Evolutionary conservation across 176 grass and related monocot species (phyloP).

Genomic region (Otatea glauca): DNA sequence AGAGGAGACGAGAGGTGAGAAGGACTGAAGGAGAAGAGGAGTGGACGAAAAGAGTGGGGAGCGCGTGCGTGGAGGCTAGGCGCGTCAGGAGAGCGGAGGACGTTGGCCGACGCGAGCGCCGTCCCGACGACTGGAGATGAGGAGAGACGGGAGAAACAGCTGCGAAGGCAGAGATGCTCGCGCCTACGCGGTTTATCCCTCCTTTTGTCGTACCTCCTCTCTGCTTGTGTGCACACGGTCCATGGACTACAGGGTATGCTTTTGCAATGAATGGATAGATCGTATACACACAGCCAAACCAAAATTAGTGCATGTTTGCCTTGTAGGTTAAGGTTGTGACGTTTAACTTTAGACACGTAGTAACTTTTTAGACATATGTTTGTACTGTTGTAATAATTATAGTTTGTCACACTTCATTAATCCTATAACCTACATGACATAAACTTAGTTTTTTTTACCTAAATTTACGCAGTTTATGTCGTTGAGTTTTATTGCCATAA

Average conservation of each 20-base stretch:
- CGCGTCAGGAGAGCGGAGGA: background rate
- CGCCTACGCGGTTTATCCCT: constrained; percentile 35
- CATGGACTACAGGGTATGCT: background rate
- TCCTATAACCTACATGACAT: no score
- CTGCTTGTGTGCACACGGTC: background rate
- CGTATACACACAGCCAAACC: background rate
- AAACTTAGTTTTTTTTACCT: no score
- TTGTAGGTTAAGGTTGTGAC: no score
- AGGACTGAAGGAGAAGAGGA: no score
- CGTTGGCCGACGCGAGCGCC: constrained; percentile 4
- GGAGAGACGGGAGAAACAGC: constrained; percentile 23
- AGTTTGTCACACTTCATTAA: no score
- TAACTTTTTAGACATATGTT: no score
- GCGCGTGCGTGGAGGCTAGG: constrained; percentile 32
- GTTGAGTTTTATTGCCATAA: no score
- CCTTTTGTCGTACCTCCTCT: background rate
- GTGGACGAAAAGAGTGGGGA: constrained; percentile 9
- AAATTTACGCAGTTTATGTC: rapidly evolving
- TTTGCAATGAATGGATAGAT: background rate
- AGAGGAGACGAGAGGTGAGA: background rate
- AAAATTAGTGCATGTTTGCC: background rate
- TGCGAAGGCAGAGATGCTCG: constrained; percentile 41
- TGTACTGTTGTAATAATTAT: no score
- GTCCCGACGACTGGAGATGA: constrained; percentile 26
- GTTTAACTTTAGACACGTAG: rapidly evolving